A percentile compares a stretch with the other conserved stretches of the same genome.
Evolutionary conservation across 345 rosid species (phyloP).

Genomic region (Citrus trifoliata): DNA sequence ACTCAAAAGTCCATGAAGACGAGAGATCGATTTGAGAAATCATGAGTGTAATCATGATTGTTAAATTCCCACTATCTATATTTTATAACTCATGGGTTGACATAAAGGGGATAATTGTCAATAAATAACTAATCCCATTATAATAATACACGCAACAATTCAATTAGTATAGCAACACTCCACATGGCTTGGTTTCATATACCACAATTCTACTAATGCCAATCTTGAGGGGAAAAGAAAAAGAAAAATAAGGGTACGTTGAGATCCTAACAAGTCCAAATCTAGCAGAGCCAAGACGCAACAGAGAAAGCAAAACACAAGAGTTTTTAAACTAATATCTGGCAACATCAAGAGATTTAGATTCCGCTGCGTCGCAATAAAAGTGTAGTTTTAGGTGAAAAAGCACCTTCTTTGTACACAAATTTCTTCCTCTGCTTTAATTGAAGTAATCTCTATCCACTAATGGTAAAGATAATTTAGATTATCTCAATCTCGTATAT

Average conservation of each 20-base stretch:
- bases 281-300: not conserved
- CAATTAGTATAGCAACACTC: constrained; percentile 8
- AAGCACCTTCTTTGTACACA: not conserved
- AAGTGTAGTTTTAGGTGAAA: constrained; percentile 10
- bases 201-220: not conserved
- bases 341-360: not conserved
- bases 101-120: constrained; percentile 4
- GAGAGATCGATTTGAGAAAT: constrained; percentile 3
- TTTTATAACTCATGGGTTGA: constrained; percentile 19
- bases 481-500: not conserved
- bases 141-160: constrained; percentile 2
- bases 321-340: not conserved
- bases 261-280: not conserved
- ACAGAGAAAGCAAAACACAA: not conserved
- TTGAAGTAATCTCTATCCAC: not conserved
- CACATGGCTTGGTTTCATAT: constrained; percentile 16
- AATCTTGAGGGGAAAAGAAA: not conserved
- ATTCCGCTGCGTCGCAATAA: not conserved
- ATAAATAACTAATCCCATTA: not conserved
- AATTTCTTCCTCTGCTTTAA: not conserved
- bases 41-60: not conserved
- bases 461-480: not conserved
- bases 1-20: not conserved
- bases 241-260: not conserved
- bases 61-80: constrained; percentile 10